Conservation (phyloP, 768 basidiomycete genomes). For the Punctularia strigosozonata region DNA sequence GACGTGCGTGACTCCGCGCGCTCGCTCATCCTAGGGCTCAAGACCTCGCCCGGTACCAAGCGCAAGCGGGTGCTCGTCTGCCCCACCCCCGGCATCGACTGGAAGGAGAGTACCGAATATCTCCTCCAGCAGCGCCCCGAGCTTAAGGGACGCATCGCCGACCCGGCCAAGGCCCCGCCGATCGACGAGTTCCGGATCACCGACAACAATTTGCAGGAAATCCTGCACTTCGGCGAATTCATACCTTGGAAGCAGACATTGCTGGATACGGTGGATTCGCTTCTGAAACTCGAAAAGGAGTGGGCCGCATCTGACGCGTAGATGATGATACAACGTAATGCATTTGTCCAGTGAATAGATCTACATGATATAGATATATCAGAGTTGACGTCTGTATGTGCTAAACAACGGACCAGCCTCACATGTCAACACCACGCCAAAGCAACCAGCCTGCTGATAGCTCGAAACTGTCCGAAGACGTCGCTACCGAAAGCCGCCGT, state of each 20-base stretch:
- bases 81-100: conserved; percentile 1
- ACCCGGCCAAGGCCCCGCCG: conserved; percentile 1
- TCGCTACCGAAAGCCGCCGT: too few species aligned
- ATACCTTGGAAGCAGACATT: conserved; percentile 8
- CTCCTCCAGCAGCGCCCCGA: not conserved
- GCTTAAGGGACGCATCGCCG: not conserved
- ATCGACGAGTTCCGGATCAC: conserved; percentile 2
- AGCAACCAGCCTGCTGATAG: too few species aligned
- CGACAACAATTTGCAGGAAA: conserved; percentile 5
- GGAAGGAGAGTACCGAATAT: conserved; percentile 2
- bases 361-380: too few species aligned
- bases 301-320: too few species aligned
- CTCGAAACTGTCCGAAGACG: too few species aligned
- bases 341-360: too few species aligned
- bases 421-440: too few species aligned
- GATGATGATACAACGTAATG: too few species aligned
- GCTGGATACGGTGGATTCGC: conserved; percentile 8
- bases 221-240: conserved; percentile 8
- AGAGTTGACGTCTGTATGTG: too few species aligned
- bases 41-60: conserved; percentile 2
- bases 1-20: conserved; percentile 25
- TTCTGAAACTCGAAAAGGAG: conserved; percentile 8
- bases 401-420: too few species aligned
- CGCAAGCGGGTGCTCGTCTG: conserved; percentile 6
- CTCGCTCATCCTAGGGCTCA: conserved; percentile 16